Evolutionary conservation across 306 rosid genomes (phyloP), one percentile per base, ranked within the genome.

Genomic region (Sechiopsis laciniata): DNA sequence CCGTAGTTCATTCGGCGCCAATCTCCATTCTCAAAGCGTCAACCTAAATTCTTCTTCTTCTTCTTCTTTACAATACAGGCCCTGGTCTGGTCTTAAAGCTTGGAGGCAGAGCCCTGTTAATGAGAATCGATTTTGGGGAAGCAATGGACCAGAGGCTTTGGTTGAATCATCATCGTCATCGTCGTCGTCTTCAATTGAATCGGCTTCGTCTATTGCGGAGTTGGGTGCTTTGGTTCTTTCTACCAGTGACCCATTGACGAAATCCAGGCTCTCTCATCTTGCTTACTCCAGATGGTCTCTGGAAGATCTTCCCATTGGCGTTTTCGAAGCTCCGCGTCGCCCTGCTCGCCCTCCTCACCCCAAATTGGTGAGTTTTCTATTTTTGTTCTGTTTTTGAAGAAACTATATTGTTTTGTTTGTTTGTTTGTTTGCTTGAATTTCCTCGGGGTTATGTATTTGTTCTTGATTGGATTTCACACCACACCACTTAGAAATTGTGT

Each of bases 181-280:
- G 37, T 32, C 37, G 37, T 4, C 37, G 37, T 32, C 37, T 2
- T 32, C 37, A 32, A 76, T 82, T 3, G 77, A 26, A 2, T 64
- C 85, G 15, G 87, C 88, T 79, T 84, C 87, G 37, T 85, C 96
- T 2, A 85, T 90, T 74, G 88, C 97, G 0, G 96, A 94, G 82
- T 79, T 94, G 8, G 98, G 95, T 32, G 84, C 97, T 10, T 72
- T 90, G 72, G 94, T 90, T 81, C 96, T 93, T 65, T 88, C 90
- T 73, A 90, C 92, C 75, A 19, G 71, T 13, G 96, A 90, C 75
- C 97, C 98, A 65, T 82, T 88, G 61, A 32, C 82, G 12, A 94
- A 94, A 81, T 82, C 92, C 11, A 76, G 19, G 48, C 90, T 90
- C 73, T 93, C 98, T 69, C 98, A 93, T 78, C 22, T 84, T 40